Evolutionary conservation across 345 rosid species (phyloP), one percentile per base, ranked within the genome.

Genomic region (Carallia pectinifolia): DNA sequence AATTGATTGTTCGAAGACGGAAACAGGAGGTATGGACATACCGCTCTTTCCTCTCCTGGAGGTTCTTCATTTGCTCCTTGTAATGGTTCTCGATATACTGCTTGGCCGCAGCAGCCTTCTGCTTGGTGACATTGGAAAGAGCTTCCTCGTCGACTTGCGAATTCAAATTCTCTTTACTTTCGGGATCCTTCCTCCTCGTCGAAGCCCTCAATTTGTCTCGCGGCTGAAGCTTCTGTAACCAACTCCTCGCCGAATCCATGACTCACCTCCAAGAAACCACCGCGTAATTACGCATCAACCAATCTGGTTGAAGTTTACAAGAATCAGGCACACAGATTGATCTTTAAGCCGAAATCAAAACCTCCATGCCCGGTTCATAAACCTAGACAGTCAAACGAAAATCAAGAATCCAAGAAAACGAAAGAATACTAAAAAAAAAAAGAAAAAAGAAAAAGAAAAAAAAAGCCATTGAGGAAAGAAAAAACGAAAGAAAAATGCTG

Each of bases 81-180:
- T 90, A 90, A 77, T 90, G 97, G 67, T 90, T 90, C 81, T 90
- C 97, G 69, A 90, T 90, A 71, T 86, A 91, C 76, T 89, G 95
- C 74, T 89, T 89, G 60, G 97, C 91, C 0, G 97, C 97, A 0
- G 90, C 92, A 7, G 76, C 97, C 74, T 84, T 91, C 84, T 89
- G 90, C 80, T 83, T 89, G 30, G 97, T 91, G 61, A 70, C 71
- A 61, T 79, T 81, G 3, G 97, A 91, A 8, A 79, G 76, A 64
- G 67, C 53, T 8, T 70, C 79, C 5, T 61, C 79, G 27, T 70
- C 75, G n/a, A 50, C 70, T 15, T 56, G 47, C n/a, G 33, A 65
- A 23, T 30, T 64, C 13, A 16, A 2, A 0, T 64, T 64, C 74
- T 81, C 64, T 86, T 91, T 54, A 1, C 37, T 52, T 4, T 27